phyloP scores from a whole-genome alignment of 1,284 basidiomycete genomes.

The Ceratobasidium sp. region DNA sequence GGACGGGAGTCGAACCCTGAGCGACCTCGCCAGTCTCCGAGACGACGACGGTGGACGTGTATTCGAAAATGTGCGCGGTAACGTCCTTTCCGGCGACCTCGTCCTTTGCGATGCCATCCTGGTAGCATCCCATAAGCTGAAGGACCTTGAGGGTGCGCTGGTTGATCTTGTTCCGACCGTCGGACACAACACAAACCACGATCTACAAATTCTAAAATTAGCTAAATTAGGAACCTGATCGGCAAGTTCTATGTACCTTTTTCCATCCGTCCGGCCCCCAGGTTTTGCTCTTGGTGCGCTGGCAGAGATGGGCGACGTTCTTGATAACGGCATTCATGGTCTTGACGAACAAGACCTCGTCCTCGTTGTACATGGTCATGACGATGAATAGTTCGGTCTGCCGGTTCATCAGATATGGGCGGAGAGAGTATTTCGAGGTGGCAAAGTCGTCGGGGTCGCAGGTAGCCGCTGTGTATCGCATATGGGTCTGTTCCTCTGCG shows the following conservation, averaged over 20 bases:
- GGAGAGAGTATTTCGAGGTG: slow-evolving; percentile 70
- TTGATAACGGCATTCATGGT: slow-evolving; percentile 95
- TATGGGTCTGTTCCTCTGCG: slow-evolving; percentile 80
- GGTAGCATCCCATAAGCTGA: slow-evolving; percentile 89
- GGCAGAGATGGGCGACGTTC: slow-evolving; percentile 86
- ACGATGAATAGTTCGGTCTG: slow-evolving; percentile 94
- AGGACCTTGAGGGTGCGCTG: slow-evolving; percentile 85
- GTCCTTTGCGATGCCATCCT: slow-evolving; percentile 95
- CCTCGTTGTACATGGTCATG: slow-evolving; percentile 84
- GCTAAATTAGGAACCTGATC: background rate
- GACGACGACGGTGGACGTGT: slow-evolving; percentile 78
- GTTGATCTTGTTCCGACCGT: slow-evolving; percentile 90
- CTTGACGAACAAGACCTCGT: slow-evolving; percentile 81
- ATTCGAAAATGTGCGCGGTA: slow-evolving; percentile 94
- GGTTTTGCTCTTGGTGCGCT: slow-evolving; percentile 81
- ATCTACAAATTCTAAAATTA: slow-evolving; percentile 50
- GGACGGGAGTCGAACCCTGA: slow-evolving; percentile 83
- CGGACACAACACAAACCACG: slow-evolving; percentile 91
- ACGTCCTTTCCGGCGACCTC: slow-evolving; percentile 91
- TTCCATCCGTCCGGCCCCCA: slow-evolving; percentile 96
- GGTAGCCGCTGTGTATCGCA: slow-evolving; percentile 63
- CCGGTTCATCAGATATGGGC: slow-evolving; percentile 84
- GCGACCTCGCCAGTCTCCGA: slow-evolving; percentile 87
- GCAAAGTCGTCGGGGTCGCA: slow-evolving; percentile 45
- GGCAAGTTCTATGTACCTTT: slow-evolving; percentile 59